Conservation (phyloP, 331 rosid species). For the Phaseolus coccineus region DNA sequence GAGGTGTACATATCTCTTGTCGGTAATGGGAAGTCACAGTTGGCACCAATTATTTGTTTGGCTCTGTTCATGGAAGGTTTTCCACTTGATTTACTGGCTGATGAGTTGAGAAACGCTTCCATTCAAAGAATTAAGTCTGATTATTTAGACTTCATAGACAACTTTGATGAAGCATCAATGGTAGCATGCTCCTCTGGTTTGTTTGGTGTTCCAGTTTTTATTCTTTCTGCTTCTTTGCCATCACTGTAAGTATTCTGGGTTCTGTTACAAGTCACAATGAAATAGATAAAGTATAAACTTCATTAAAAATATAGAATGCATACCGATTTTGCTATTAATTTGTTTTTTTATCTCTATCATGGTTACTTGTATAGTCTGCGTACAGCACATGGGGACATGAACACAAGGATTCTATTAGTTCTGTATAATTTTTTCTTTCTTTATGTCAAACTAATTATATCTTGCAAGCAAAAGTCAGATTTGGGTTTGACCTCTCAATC, state of each 20-base stretch:
- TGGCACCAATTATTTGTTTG: conserved; percentile 57
- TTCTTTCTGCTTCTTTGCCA: conserved; percentile 75
- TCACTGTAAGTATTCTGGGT: conserved; percentile 66
- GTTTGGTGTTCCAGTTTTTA: conserved; percentile 71
- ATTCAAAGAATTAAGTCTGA: conserved; percentile 61
- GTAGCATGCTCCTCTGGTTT: conserved; percentile 48
- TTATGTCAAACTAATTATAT: conserved; percentile 17
- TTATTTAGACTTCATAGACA: conserved; percentile 66
- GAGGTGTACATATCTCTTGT: conserved; percentile 63
- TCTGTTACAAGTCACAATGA: conserved; percentile 26
- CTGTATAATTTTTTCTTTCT: conserved; percentile 20
- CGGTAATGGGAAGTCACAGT: conserved; percentile 60
- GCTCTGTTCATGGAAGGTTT: conserved; percentile 83
- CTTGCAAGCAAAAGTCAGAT: conserved; percentile 6
- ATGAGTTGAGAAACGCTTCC: conserved; percentile 60
- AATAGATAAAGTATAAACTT: not conserved
- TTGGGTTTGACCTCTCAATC: conserved; percentile 23
- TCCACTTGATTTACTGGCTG: conserved; percentile 74
- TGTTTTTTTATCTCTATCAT: conserved; percentile 8
- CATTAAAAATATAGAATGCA: conserved; percentile 4
- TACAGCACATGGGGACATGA: not conserved
- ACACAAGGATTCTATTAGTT: conserved; percentile 4
- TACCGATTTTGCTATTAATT: not conserved
- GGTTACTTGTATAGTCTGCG: conserved; percentile 28
- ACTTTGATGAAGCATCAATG: conserved; percentile 61